Conservation (phyloP, 208 protist species). For the Trypanosomatidae sp. region DNA sequence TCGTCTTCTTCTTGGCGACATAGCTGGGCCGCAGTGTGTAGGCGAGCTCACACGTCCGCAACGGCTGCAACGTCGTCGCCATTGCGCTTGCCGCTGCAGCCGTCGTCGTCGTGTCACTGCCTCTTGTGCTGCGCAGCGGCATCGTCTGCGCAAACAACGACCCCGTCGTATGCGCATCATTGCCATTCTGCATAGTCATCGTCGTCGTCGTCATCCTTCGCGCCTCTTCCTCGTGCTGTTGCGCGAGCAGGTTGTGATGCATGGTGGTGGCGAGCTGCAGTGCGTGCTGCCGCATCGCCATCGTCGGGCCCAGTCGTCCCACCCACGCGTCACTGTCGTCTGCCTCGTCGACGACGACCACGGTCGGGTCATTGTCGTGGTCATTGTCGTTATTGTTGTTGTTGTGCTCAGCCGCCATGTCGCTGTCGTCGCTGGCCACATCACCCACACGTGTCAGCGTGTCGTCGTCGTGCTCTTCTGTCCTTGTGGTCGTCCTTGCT, state of each 20-base stretch:
- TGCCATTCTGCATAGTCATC: too few species aligned
- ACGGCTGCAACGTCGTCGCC: background rate
- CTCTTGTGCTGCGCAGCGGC: background rate
- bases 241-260: too few species aligned
- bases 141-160: background rate
- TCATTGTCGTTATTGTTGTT: background rate
- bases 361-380: background rate
- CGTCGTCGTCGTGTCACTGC: background rate
- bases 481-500: too few species aligned
- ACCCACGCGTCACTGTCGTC: background rate
- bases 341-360: too few species aligned
- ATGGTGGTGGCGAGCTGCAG: too few species aligned
- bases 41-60: slow-evolving; percentile 30
- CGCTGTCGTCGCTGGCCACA: background rate
- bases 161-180: too few species aligned
- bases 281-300: too few species aligned
- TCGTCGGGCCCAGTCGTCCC: background rate
- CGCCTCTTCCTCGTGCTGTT: too few species aligned
- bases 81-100: slow-evolving; percentile 1
- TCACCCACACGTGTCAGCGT: slow-evolving; percentile 4
- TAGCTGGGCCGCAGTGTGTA: slow-evolving; percentile 26
- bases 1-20: slow-evolving; percentile 2
- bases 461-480: too few species aligned
- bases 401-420: background rate
- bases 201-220: too few species aligned